A percentile compares a stretch with the other conserved stretches of the same genome.
Conservation (phyloP, 305 asterid species). For the Solanum hybrid region DNA sequence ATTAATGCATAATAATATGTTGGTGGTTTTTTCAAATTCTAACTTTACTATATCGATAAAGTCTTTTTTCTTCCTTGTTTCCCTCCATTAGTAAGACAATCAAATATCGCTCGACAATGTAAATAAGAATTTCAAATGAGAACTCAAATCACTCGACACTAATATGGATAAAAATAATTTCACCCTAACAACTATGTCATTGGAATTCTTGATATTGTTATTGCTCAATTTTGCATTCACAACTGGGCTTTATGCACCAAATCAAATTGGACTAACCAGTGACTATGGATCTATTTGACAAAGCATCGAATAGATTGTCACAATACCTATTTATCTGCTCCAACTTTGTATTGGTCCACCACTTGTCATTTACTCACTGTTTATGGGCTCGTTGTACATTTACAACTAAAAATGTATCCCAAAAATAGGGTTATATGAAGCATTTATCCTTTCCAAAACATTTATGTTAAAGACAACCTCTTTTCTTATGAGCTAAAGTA, state of each 20-base stretch:
- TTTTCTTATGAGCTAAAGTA: not conserved
- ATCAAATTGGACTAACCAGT: not conserved
- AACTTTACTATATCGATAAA: not conserved
- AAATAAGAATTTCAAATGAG: not conserved
- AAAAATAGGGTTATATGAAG: not conserved
- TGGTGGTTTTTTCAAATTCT: not conserved
- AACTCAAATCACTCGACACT: not conserved
- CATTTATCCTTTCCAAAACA: not conserved
- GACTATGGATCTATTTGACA: not conserved
- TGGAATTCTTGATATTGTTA: not conserved
- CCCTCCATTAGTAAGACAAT: too few relatives aligned
- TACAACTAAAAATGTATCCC: not conserved
- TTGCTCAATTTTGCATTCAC: not conserved
- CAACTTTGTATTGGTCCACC: not conserved
- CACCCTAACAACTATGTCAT: not conserved
- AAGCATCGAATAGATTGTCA: not conserved
- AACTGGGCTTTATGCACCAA: not conserved
- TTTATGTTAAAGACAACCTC: not conserved
- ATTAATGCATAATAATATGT: not conserved
- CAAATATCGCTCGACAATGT: not conserved
- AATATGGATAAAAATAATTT: not conserved
- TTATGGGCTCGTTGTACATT: not conserved
- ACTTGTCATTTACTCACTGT: not conserved
- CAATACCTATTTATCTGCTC: not conserved
- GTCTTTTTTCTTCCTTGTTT: not conserved